A percentile compares a stretch with the other conserved stretches of the same genome.
Conservation (phyloP, 2,329 filamentous ascomycete genomes). For the Sordariomycetes sp. region DNA sequence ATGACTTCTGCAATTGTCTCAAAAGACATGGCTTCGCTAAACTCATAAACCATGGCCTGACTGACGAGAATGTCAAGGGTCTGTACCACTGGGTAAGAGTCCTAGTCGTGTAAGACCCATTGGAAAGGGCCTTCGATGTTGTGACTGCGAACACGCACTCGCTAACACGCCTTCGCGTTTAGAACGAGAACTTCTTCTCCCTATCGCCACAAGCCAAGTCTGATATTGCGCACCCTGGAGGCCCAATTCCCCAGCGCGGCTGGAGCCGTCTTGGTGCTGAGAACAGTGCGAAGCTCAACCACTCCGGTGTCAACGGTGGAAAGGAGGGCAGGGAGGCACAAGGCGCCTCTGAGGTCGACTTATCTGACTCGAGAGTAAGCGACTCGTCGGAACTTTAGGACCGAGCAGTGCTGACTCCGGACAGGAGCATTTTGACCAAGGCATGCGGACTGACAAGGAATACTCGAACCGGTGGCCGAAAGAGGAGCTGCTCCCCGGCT, state of each 20-base stretch:
- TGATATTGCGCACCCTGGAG: conserved; percentile 16
- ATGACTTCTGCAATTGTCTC: neutral
- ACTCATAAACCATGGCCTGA: conserved; percentile 4
- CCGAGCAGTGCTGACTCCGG: too few relatives aligned
- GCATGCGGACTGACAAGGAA: neutral
- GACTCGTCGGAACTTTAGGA: neutral
- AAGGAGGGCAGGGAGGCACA: neutral
- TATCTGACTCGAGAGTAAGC: neutral
- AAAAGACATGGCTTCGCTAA: conserved; percentile 4
- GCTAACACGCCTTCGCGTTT: too few relatives aligned
- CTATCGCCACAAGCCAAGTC: conserved; percentile 16
- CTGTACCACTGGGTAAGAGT: neutral
- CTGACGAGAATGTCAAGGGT: conserved; percentile 1
- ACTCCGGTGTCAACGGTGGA: conserved; percentile 3
- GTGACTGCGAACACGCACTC: neutral
- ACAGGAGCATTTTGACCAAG: conserved; percentile 1
- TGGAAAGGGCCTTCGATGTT: neutral
- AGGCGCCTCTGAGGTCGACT: neutral
- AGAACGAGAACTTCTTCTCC: conserved; percentile 6
- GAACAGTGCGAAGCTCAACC: conserved; percentile 14
- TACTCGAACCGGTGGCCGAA: conserved; percentile 26
- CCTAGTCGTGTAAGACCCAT: neutral
- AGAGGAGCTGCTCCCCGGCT: conserved; percentile 23
- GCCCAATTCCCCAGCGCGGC: conserved; percentile 18
- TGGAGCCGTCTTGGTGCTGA: conserved; percentile 20